Evolutionary conservation across 2,329 filamentous ascomycete species (phyloP), one percentile per base, ranked within the genome.

Genomic region (Karstenula rhodostoma): DNA sequence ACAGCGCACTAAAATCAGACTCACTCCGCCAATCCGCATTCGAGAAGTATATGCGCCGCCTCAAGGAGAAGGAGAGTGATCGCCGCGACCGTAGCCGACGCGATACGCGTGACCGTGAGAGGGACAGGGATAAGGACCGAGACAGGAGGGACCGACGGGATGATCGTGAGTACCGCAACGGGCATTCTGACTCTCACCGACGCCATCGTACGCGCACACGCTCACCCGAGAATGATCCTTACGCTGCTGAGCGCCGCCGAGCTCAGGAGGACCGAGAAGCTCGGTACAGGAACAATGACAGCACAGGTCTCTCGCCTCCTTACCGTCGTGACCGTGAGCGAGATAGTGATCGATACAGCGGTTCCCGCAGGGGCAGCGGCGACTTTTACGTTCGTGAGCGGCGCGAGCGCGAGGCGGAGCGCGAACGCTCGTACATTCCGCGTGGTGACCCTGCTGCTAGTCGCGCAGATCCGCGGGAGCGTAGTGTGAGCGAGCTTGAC

Each of bases 261-360:
- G 94, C 94, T 46, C 94, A 95, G 74, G 93, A 94, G 59, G 94
- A 97, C 75, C 90, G 96, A 50, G 96, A 98, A 80, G 90, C 94
- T 67, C 94, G 96, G 70, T 96, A 97, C 80, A 89, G 92, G 77
- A 96, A 95, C 47, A 88, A 86, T 74, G 89, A 89, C 80, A 88
- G 88, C 80, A 91, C 90, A 66, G 82, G 86, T 69, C 73, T 86
- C 65, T 82, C 86, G 68, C 85, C 85, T 17, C 78, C 81, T 10
- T 78, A 78, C 13, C 78, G 81, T 50, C 79, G 82, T 37, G 77
- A 81, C 33, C 73, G 72, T 23, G 72, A 66, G 52, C 74, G 78
- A 55, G 79, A 79, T 37, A 69, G 75, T 27, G 73, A 77, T 59
- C 67, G 75, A 8, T 75, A 74, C 35, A 76, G 78, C 22, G 82